These are phyloP conservation scores for Carpinus viminea DNA, from an alignment of 306 rosid genomes.

Conservation along the genomic window DNA sequence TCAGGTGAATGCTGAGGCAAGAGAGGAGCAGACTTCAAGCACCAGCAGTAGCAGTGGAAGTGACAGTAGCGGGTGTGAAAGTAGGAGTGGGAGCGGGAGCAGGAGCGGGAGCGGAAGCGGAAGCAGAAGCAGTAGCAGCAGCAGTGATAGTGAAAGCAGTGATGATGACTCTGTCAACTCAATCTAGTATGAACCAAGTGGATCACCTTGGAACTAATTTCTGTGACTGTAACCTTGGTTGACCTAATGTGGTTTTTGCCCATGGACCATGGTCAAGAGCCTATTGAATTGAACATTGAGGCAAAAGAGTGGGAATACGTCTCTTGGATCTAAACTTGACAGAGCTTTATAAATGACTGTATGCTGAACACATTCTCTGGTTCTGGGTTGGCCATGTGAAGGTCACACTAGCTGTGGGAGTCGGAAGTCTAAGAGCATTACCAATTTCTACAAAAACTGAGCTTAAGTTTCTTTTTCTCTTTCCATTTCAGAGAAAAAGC, in stretches of 20 bases:
- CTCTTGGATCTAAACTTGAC: not conserved
- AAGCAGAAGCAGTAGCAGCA: conserved; percentile 43
- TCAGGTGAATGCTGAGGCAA: conserved; percentile 75
- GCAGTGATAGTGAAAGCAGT: conserved; percentile 77
- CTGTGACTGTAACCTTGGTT: not conserved
- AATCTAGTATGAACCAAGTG: conserved; percentile 31
- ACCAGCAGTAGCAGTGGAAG: conserved; percentile 79
- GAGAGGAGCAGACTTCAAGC: conserved; percentile 58
- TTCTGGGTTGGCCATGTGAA: not conserved
- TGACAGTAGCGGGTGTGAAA: conserved; percentile 58
- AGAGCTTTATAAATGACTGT: not conserved
- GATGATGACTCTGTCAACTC: conserved; percentile 83
- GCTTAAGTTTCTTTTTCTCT: not conserved
- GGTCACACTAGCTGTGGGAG: not conserved
- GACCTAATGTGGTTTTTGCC: not conserved
- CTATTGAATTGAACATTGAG: not conserved
- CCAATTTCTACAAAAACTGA: too few species aligned
- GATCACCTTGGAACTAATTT: not conserved
- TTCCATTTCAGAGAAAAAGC: not conserved
- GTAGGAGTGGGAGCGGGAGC: conserved; percentile 46
- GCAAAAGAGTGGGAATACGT: not conserved
- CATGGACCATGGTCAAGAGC: not conserved
- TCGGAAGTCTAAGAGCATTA: too few species aligned
- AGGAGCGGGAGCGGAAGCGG: not conserved
- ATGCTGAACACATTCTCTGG: too few species aligned